Conservation (phyloP, 148 eudicot species). For the Silene uniflora region DNA sequence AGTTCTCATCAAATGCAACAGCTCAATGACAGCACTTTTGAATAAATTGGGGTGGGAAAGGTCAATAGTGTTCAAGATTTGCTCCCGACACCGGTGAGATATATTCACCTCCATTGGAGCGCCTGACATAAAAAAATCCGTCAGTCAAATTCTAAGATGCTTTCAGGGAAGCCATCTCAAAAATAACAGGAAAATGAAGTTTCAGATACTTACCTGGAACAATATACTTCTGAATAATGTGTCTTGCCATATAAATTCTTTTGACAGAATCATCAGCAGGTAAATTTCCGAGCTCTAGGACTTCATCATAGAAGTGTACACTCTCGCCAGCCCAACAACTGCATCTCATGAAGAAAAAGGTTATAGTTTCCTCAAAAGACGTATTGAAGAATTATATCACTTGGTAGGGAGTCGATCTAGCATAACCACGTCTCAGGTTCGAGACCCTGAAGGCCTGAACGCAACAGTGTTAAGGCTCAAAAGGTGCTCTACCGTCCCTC, state of each 20-base stretch:
- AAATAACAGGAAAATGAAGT: too few species aligned
- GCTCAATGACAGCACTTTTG: slow-evolving; percentile 58
- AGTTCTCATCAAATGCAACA: slow-evolving; percentile 71
- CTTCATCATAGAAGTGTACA: slow-evolving; percentile 82
- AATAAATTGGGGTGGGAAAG: slow-evolving; percentile 73
- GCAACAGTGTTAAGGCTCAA: too few species aligned
- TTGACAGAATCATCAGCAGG: slow-evolving; percentile 56
- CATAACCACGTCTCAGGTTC: too few species aligned
- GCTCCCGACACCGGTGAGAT: slow-evolving; percentile 72
- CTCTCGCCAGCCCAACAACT: slow-evolving; percentile 97
- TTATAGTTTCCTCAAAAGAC: too few species aligned
- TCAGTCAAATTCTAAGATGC: too few species aligned
- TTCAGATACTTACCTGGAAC: slow-evolving; percentile 41
- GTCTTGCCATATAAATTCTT: slow-evolving; percentile 89
- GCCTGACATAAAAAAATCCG: slow-evolving; percentile 35
- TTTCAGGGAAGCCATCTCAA: too few species aligned
- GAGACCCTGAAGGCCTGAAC: too few species aligned
- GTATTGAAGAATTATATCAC: too few species aligned
- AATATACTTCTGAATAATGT: slow-evolving; percentile 75
- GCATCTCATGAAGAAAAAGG: slow-evolving; percentile 26
- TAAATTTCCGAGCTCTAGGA: slow-evolving; percentile 63
- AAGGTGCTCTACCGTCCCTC: too few species aligned
- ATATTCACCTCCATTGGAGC: slow-evolving; percentile 86
- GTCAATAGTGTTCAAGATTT: slow-evolving; percentile 64
- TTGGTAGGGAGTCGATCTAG: too few species aligned